Evolutionary conservation across 31 red algal species (phyloP), one percentile per base, ranked within the genome.

Genomic region (Odonthalia washingtoniensis): DNA sequence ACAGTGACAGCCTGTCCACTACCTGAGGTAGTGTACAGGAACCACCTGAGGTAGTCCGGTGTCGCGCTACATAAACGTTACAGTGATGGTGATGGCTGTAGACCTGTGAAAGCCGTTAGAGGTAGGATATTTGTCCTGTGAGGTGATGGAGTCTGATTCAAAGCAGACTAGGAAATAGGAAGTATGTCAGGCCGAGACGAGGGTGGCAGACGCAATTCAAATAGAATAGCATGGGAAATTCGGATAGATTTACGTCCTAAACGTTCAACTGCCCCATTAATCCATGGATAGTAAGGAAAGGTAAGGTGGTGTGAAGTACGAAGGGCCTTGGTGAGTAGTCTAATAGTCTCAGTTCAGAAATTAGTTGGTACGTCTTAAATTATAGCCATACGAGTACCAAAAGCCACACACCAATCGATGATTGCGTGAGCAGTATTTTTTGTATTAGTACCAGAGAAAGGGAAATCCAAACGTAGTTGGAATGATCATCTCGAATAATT

Each of bases 241-340:
- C 64, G 64, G 64, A 68, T 5, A 34, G 36, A 34, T 68, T 68
- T 3, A 28, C 36, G 32, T 28, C 3, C 3, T 5, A 76, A 27
- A 76, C 38, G 36, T 76, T 76, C 72, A 28, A 41, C 38, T 5
- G 72, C 33, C 27, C 3, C 72, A 43, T 76, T 3, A 38, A 16
- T 41, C 5, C 72, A 76, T 43, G 3, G 3, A 76, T 28, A 3
- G 38, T 76, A 76, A 5, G 72, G 36, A 28, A 76, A 40, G 27
- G 72, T 76, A 16, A 76, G 43, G 3, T 76, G 72, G 43, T 76
- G 72, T 40, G 5, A 40, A 33, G 38, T 40, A 76, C 4, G 36
- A 5, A 76, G 72, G 5, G 36, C 2, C 5, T 76, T 43, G 31
- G 72, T 6, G 28, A 76, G 31, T 26, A 41, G 2, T 28, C 4